Base-by-base conservation (phyloP, 202 grass and related monocot genomes). In the Saccharum hybrid region DNA sequence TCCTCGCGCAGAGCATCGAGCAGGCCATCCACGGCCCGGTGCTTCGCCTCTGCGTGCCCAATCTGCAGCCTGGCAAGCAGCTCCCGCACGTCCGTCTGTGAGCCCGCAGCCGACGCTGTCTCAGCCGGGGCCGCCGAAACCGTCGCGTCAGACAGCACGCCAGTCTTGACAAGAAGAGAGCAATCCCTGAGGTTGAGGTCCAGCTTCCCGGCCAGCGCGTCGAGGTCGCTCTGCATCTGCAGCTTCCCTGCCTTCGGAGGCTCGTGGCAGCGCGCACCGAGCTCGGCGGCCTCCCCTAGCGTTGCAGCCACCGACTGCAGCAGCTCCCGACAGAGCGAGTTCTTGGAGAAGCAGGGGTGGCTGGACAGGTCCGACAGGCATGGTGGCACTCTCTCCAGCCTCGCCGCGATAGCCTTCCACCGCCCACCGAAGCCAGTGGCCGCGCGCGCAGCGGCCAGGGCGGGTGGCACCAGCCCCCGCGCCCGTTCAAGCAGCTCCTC, bases 141-240 rank as follows among this genome's bases (percentile, higher is more conserved):
- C 10, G 89, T 81, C 7, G 81, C 85, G 48, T 93, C 96, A 4
- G 85, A 88, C 2, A 98, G 81, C n/a, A 98, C 96, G 0, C 96
- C 96, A 0, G 96, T 98, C 93, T 95, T 98, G 75, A 98, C 81
- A 2, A 98, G 89, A 14, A 98, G 92, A 4, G 75, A 66, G 14
- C 95, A 98, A 14, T 98, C 95, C 14, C 90, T 69, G 46, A 98
- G 90, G 82, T 94, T 95, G 1, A 98, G 92, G 39, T 95, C 96
- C 69, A 98, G 90, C 84, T 93, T 98, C 63, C 91, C 92, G 6
- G 93, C 73, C 45, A 98, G 85, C 38, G 91, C 88, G 41, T 95
- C 96, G 16, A 98, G 90, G 73, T 95, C 89, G 71, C 96, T 93
- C 81, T 98, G 92, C 96, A 95, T 95, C 83, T 98, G 92, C 6